These are phyloP conservation scores for Boechera divaricarpa DNA, from an alignment of 345 rosid genomes.

Conservation along the genomic window DNA sequence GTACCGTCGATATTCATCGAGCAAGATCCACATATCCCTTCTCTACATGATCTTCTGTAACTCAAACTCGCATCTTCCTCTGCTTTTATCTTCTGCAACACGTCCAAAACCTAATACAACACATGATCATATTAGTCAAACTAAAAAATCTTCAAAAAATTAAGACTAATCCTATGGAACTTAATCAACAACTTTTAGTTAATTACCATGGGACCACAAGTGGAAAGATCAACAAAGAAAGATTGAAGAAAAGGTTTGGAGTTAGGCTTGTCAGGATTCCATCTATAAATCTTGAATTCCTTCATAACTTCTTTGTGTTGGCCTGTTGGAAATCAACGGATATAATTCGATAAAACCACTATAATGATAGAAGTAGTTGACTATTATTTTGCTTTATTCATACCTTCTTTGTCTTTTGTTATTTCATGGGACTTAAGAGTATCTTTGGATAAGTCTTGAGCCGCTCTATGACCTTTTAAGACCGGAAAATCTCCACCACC, in stretches of 20 bases:
- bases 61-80: slow-evolving; percentile 64
- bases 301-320: slow-evolving; percentile 41
- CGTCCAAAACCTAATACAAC: slow-evolving; percentile 63
- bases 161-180: background rate
- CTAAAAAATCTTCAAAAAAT: background rate
- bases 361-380: background rate
- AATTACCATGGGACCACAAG: slow-evolving; percentile 63
- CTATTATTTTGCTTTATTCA: background rate
- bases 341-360: background rate
- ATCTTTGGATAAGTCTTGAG: slow-evolving; percentile 55
- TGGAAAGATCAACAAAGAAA: slow-evolving; percentile 57
- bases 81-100: slow-evolving; percentile 69
- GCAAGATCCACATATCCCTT: slow-evolving; percentile 83
- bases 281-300: slow-evolving; percentile 72
- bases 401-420: slow-evolving; percentile 31
- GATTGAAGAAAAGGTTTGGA: slow-evolving; percentile 68
- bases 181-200: background rate
- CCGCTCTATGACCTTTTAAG: slow-evolving; percentile 56
- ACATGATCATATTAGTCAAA: background rate
- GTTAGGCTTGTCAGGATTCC: slow-evolving; percentile 61
- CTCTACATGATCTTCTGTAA: slow-evolving; percentile 72
- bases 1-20: slow-evolving; percentile 73
- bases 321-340: slow-evolving; percentile 15
- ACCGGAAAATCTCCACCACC: slow-evolving; percentile 45
- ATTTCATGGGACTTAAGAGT: slow-evolving; percentile 44